These are phyloP conservation scores for Primulina huaijiensis DNA, from an alignment of 257 asterid genomes.

Conservation along the genomic window DNA sequence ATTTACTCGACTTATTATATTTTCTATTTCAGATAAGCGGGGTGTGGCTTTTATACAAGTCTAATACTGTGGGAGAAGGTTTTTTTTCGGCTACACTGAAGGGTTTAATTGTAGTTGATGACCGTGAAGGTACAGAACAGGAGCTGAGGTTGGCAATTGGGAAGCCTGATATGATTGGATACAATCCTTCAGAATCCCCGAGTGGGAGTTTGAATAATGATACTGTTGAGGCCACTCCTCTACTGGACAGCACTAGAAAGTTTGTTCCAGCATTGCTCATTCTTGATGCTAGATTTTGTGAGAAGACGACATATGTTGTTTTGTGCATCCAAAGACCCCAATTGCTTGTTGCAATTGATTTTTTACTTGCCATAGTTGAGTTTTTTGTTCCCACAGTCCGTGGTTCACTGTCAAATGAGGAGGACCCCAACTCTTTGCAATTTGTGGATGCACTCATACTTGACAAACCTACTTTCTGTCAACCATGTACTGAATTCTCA, in stretches of 20 bases:
- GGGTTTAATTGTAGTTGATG: slow-evolving; percentile 77
- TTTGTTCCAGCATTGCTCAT: slow-evolving; percentile 79
- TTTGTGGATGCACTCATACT: slow-evolving; percentile 67
- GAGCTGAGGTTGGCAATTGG: slow-evolving; percentile 91
- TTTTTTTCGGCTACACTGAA: slow-evolving; percentile 75
- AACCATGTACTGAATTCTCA: slow-evolving; percentile 61
- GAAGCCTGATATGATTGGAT: slow-evolving; percentile 61
- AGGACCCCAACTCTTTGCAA: slow-evolving; percentile 46
- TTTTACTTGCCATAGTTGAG: slow-evolving; percentile 81
- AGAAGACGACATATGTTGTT: slow-evolving; percentile 55
- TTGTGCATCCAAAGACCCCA: slow-evolving; percentile 96
- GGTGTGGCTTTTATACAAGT: slow-evolving; percentile 79
- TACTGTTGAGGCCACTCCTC: slow-evolving; percentile 27
- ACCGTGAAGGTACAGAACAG: slow-evolving; percentile 88
- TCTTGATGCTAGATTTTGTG: slow-evolving; percentile 74
- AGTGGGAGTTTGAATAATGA: slow-evolving; percentile 32
- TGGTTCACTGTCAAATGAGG: slow-evolving; percentile 59
- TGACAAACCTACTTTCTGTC: slow-evolving; percentile 63
- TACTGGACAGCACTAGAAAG: slow-evolving; percentile 36
- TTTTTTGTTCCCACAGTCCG: slow-evolving; percentile 94
- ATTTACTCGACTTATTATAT: slow-evolving; percentile 19
- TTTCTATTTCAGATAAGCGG: slow-evolving; percentile 66
- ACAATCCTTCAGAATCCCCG: slow-evolving; percentile 37
- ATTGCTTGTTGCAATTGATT: slow-evolving; percentile 92
- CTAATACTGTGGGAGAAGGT: slow-evolving; percentile 74